Base-by-base conservation (phyloP, 2,329 filamentous ascomycete species). In the Daldinia sp. region DNA sequence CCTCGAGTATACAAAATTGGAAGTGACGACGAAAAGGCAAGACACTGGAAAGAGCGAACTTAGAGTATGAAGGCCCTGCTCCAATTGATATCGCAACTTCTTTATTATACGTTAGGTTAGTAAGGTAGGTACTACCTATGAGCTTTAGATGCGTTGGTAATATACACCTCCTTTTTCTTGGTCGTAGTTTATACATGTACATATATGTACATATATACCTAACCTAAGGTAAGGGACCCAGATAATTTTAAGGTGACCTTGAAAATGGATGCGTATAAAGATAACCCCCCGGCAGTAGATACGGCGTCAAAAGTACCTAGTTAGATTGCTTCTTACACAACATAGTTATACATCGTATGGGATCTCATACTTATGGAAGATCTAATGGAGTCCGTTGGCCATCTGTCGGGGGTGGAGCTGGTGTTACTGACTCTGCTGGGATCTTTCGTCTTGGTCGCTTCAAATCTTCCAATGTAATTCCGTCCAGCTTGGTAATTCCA, bases 401-500 rank as follows among this genome's bases (percentile, higher is more conserved):
- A 53, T 74, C 72, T 39, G 72, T 60, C 30, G 55, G 23, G 18
- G 67, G 65, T 56, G 74, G 69, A 28, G 68, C 41, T 1, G 74
- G 68, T 35, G 71, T 23, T 26, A 78, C 10, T 23, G 67, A 72
- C 54, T 82, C 79, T 1, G 85, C 82, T 37, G 88, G 86, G 69
- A 92, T 80, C 76, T 89, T 86, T 78, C 89, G 88, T 81, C 94
- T 88, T 55, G 94, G 92, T 75, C 90, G 89, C 85, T 93, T 96
- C 78, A 99, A 82, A 46, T 92, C 90, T 74, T 95, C 93, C 76
- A 95, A 81, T 23, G 94, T 97, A 30, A 97, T 80, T 7, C 94
- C 94, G 67, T 93, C 85, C 61, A 99, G 82, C 81, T 97, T 98
- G 20, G 94, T 98, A 70, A 98, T 89, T 33, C 96, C 96, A 78